Evolutionary conservation across 2,329 filamentous ascomycete species (phyloP), one percentile per base, ranked within the genome.

Genomic region (Botrytis deweyae): DNA sequence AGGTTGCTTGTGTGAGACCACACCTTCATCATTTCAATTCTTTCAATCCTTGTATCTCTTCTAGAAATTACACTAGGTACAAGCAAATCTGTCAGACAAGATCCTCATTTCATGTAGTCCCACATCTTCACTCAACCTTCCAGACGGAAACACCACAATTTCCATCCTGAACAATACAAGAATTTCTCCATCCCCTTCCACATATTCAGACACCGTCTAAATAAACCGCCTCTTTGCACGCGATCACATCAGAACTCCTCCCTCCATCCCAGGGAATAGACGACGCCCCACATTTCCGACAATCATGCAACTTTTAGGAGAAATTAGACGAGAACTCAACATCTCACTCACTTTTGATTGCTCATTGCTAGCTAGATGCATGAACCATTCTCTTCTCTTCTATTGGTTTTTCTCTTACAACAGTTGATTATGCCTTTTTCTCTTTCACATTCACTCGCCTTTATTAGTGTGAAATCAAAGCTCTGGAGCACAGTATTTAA

Each of bases 201-300:
- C 3, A 58, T 18, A 58, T 18, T 29, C n/a, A 16, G 6, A 29
- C 1, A 8, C 1, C 4, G 4, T 33, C 2, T 16, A 3, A 9
- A 58, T 58, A 1, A 7, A 1, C 3, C 3, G 18, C 2, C 9
- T 0, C 52, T 6, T n/a, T 6, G 2, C 6, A 14, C 1, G 0
- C 4, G 14, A 52, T n/a, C 6, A 12, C 25, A 1, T 14, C 10
- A 16, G 14, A 2, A 55, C 12, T 5, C 9, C n/a, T 55, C 6
- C 2, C 14, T 55, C 6, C 14, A 16, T 18, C n/a, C 4, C n/a
- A 58, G 14, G 2, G 8, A 6, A 29, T 0, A 58, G 0, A 18
- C 22, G 7, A 16, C 2, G 5, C 33, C 33, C 10, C 33, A 29
- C 6, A 7, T 33, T 29, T 14, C 29, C 6, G 58, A 61, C 16